phyloP scores from a whole-genome alignment of 768 basidiomycete genomes.

The Leucocoprinus birnbaumii region DNA sequence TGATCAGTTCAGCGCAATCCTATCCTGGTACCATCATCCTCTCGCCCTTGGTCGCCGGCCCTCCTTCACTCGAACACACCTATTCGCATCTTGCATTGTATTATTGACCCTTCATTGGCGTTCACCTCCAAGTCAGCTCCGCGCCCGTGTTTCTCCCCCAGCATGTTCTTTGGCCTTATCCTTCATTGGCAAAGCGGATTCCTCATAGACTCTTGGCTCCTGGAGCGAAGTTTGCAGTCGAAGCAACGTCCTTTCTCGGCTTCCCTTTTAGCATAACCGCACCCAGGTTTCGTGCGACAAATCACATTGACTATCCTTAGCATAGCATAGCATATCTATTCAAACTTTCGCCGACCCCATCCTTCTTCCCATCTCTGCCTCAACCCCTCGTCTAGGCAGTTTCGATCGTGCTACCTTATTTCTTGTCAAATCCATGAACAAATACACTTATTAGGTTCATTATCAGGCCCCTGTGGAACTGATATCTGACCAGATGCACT shows the following conservation, averaged over 20 bases:
- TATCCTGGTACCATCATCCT: neutral
- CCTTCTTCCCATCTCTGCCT: too few relatives aligned
- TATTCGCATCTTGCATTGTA: constrained; percentile 7
- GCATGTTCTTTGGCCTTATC: neutral
- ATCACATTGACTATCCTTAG: too few relatives aligned
- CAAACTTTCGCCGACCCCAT: too few relatives aligned
- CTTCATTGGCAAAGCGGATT: neutral
- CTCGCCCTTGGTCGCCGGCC: neutral
- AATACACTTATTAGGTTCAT: too few relatives aligned
- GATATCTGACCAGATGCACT: too few relatives aligned
- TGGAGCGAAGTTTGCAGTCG: constrained; percentile 2
- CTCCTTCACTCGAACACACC: neutral
- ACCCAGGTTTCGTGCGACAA: neutral
- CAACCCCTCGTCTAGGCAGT: too few relatives aligned
- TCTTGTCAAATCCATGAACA: too few relatives aligned
- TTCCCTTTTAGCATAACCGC: neutral
- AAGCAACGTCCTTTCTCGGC: neutral
- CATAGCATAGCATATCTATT: too few relatives aligned
- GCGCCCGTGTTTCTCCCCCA: neutral
- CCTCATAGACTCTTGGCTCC: constrained; percentile 3
- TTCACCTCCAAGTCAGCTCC: neutral
- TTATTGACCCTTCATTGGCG: neutral
- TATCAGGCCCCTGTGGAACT: too few relatives aligned
- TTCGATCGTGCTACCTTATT: too few relatives aligned
- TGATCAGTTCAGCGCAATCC: neutral